Percentiles rank a stretch among this genome's conserved stretches.
phyloP scores from a whole-genome alignment of 1,139 yeast genomes.

The Suhomyces bokatorum region DNA sequence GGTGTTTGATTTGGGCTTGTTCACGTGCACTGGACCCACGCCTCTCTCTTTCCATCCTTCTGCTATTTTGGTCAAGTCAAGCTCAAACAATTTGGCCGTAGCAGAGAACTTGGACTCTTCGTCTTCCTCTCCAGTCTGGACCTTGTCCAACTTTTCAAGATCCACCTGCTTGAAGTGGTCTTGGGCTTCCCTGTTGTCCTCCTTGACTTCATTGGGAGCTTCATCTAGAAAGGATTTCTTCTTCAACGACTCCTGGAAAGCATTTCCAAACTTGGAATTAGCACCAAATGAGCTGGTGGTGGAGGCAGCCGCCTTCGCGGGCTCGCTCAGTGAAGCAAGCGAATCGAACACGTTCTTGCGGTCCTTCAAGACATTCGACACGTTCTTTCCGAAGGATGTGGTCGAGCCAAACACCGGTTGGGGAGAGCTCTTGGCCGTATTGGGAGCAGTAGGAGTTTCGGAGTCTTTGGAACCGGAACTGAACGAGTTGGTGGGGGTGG shows the following conservation, averaged over 20 bases:
- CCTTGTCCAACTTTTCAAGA: conserved; percentile 49
- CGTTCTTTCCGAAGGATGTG: conserved; percentile 56
- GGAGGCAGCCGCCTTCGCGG: conserved; percentile 4
- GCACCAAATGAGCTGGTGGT: conserved; percentile 49
- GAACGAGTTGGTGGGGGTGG: conserved; percentile 27
- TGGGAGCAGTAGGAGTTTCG: conserved; percentile 15
- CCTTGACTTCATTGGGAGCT: conserved; percentile 17
- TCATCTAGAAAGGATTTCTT: conserved; percentile 60
- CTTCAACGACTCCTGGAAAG: conserved; percentile 49
- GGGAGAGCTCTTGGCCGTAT: conserved; percentile 15
- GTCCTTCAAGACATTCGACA: conserved; percentile 23
- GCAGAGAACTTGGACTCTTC: conserved; percentile 70
- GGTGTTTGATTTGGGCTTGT: conserved; percentile 46
- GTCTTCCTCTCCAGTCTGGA: conserved; percentile 88
- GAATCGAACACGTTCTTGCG: conserved; percentile 41
- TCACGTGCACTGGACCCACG: conserved; percentile 80
- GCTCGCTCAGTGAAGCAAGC: conserved; percentile 17
- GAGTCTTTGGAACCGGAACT: conserved; percentile 2
- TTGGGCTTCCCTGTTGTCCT: conserved; percentile 12
- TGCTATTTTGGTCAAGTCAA: conserved; percentile 60
- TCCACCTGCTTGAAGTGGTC: conserved; percentile 53
- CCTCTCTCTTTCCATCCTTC: conserved; percentile 98
- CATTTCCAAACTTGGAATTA: conserved; percentile 58
- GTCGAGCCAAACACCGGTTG: conserved; percentile 48
- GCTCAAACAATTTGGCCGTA: conserved; percentile 77